Evolutionary conservation across 139 green algal genomes (phyloP), one percentile per base, ranked within the genome.

Genomic region (Tetraselmis chui): DNA sequence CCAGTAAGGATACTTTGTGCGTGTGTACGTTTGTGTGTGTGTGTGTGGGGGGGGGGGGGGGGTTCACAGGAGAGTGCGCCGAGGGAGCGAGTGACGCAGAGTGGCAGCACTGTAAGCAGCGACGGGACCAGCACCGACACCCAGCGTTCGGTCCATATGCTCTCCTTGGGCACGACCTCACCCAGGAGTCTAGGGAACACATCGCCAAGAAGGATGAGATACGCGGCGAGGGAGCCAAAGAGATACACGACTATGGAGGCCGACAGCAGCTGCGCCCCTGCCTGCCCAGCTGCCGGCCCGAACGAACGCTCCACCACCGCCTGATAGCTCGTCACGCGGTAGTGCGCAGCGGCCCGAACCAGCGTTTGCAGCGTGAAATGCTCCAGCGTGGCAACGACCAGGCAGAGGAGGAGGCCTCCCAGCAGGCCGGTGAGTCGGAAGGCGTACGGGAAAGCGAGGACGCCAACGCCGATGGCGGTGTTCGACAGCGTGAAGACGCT

Each of bases 171-270:
- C 27, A 80, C 32, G 23, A 59, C 28, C 77, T 18, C 32, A 2
- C 29, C n/a, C n/a, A 32, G 28, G 2, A 80, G 29, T 26, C 24
- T 28, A 27, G 77, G 31, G 77, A 80, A 32, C 2, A 80, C 77
- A 58, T 80, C 77, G 31, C 77, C 77, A 32, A 80, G 31, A 18
- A 80, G 31, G 77, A 80, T 80, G 29, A 80, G 77, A 29, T 80
- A 80, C 2, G 77, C 77, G 2, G 77, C n/a, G 2, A 80, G 77
- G 23, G 77, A 31, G 28, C 77, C 77, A 32, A 80, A 80, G 28
- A 80, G 31, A 29, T 80, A 80, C 2, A 31, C 32, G 29, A 80
- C 31, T 2, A 80, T 80, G 77, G 32, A 59, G 23, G 23, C 26
- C 31, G 77, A 80, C 29, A 80, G 32, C 29, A 80, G 32, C 27